Conservation (phyloP, 106 monocot species). For the Dendrobium chrysotoxum region DNA sequence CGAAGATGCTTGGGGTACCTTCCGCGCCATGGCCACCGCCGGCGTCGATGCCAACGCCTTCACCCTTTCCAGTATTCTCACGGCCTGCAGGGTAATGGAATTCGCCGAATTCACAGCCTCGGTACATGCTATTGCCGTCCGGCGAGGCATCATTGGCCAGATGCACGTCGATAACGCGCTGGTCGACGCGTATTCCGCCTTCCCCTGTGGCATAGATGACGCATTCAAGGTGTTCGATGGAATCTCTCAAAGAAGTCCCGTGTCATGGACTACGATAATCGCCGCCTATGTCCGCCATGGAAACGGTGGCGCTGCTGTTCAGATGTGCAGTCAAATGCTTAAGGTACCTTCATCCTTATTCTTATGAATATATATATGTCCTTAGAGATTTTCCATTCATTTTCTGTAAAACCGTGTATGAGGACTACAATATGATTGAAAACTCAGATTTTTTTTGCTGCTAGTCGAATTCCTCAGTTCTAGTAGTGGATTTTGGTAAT, state of each 20-base stretch:
- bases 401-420: too few species aligned
- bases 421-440: too few species aligned
- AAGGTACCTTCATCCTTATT: slow-evolving; percentile 13
- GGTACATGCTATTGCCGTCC: slow-evolving; percentile 26
- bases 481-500: too few species aligned
- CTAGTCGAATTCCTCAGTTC: too few species aligned
- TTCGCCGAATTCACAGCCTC: neutral
- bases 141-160: slow-evolving; percentile 23
- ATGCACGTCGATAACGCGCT: slow-evolving; percentile 34
- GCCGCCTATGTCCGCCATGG: slow-evolving; percentile 34
- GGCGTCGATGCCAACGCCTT: slow-evolving; percentile 40
- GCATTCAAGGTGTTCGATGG: slow-evolving; percentile 39
- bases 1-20: slow-evolving; percentile 24
- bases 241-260: slow-evolving; percentile 23
- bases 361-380: neutral
- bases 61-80: slow-evolving; percentile 45
- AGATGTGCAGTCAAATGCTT: slow-evolving; percentile 29
- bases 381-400: too few species aligned
- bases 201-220: slow-evolving; percentile 11
- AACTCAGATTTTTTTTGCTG: too few species aligned
- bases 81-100: slow-evolving; percentile 21
- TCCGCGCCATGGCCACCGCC: slow-evolving; percentile 33
- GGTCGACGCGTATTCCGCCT: slow-evolving; percentile 33
- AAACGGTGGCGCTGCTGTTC: slow-evolving; percentile 21
- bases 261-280: slow-evolving; percentile 64